phyloP scores from a whole-genome alignment of 164 flowering plant species.

The Kingdonia uniflora region DNA sequence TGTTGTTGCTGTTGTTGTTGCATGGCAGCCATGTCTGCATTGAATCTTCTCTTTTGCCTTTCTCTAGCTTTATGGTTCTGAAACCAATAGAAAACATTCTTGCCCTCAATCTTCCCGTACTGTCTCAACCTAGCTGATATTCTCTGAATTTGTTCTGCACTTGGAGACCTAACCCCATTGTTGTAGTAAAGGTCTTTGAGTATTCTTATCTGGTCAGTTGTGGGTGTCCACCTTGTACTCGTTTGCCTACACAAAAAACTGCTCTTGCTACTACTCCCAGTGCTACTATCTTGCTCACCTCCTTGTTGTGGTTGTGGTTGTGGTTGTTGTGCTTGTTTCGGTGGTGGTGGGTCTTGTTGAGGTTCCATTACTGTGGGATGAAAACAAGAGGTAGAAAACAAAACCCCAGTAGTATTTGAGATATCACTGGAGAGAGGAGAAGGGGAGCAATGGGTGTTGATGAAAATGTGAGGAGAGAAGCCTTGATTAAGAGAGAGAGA shows the following conservation, averaged over 20 bases:
- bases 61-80: constrained; percentile 98
- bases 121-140: constrained; percentile 72
- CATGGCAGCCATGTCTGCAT: too few species aligned
- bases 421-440: not conserved
- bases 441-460: not conserved
- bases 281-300: constrained; percentile 15
- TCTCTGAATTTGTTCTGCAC: constrained; percentile 83
- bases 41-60: constrained; percentile 57
- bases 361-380: constrained; percentile 30
- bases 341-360: constrained; percentile 17
- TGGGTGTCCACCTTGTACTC: constrained; percentile 91
- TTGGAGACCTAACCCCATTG: constrained; percentile 85
- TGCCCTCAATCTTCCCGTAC: constrained; percentile 96
- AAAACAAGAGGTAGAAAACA: not conserved
- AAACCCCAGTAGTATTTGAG: not conserved
- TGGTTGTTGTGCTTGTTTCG: constrained; percentile 9
- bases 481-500: constrained; percentile 8
- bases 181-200: constrained; percentile 86
- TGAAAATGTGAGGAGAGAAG: constrained; percentile 10
- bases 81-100: constrained; percentile 98
- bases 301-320: constrained; percentile 19
- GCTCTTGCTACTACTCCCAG: constrained; percentile 25
- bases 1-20: too few species aligned
- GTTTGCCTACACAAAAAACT: constrained; percentile 60
- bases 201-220: constrained; percentile 85